Percentiles rank a stretch among this genome's conserved stretches.
Evolutionary conservation across 768 basidiomycete genomes (phyloP).

Genomic region (Hebeloma cylindrosporum): DNA sequence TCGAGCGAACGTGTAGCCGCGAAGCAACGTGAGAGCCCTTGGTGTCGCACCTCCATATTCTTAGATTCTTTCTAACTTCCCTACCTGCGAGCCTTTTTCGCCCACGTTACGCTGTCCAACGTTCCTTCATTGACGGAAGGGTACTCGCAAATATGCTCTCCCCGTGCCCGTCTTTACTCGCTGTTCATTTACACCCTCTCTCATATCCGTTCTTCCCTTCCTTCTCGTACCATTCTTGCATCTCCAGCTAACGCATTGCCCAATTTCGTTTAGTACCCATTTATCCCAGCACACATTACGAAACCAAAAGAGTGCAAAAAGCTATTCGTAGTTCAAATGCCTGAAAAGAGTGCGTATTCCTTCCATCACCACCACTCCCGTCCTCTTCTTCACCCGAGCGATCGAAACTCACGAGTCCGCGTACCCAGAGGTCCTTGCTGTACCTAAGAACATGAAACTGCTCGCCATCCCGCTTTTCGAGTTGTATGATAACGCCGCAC

Average conservation of each 20-base stretch:
- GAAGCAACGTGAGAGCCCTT: too few relatives aligned
- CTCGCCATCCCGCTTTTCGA: conserved; percentile 96
- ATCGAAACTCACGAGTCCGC: background rate
- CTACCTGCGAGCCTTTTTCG: too few relatives aligned
- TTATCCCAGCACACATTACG: conserved; percentile 92
- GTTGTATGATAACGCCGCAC: conserved; percentile 94
- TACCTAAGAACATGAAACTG: conserved; percentile 99
- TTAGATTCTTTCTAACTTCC: too few relatives aligned
- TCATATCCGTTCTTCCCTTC: background rate
- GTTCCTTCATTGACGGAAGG: too few relatives aligned
- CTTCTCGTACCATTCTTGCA: background rate
- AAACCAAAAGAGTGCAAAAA: conserved; percentile 99
- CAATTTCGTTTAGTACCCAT: conserved; percentile 68
- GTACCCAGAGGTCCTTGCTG: conserved; percentile 83
- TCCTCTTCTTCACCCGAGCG: background rate
- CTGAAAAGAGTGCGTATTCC: conserved; percentile 77
- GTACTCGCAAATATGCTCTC: too few relatives aligned
- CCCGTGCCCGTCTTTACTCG: background rate
- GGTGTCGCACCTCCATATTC: too few relatives aligned
- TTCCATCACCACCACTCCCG: background rate
- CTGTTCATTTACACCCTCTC: background rate
- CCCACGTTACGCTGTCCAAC: too few relatives aligned
- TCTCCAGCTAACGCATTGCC: background rate
- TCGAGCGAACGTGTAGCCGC: too few relatives aligned
- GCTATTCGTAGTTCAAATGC: conserved; percentile 93